phyloP scores from a whole-genome alignment of 768 basidiomycete species.

The Boletus pseudo-olivaceus region DNA sequence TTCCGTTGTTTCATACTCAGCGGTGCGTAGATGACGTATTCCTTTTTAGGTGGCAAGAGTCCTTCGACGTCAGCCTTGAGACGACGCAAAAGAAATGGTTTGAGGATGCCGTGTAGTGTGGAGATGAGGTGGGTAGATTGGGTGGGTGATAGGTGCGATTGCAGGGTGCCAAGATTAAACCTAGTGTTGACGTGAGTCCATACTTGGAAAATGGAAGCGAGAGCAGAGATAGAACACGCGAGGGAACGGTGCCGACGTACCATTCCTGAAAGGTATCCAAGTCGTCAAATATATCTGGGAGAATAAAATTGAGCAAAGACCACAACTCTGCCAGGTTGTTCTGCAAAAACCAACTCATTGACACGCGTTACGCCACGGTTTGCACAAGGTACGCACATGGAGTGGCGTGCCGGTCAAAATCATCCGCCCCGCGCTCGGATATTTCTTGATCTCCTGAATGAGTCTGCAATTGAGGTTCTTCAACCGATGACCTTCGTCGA shows the following conservation, averaged over 20 bases:
- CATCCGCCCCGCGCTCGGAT: conserved; percentile 80
- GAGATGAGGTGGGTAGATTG: conserved; percentile 67
- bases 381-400: conserved; percentile 54
- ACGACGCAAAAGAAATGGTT: conserved; percentile 90
- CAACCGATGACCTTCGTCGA: conserved; percentile 92
- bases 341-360: conserved; percentile 39
- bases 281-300: conserved; percentile 91
- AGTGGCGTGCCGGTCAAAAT: conserved; percentile 95
- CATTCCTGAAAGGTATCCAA: conserved; percentile 88
- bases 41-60: conserved; percentile 84
- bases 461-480: conserved; percentile 94
- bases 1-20: conserved; percentile 80
- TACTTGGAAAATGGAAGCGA: background rate
- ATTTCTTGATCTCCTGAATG: conserved; percentile 87
- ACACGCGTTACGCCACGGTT: background rate
- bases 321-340: conserved; percentile 95
- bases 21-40: conserved; percentile 92
- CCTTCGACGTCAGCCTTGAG: conserved; percentile 86
- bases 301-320: conserved; percentile 92
- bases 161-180: conserved; percentile 70
- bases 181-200: conserved; percentile 31
- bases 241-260: conserved; percentile 36
- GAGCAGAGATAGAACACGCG: background rate
- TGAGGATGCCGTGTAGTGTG: conserved; percentile 84
- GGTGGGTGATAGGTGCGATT: conserved; percentile 50